Evolutionary conservation across 2,329 filamentous ascomycete genomes (phyloP).

Genomic region (Zalaria obscura): DNA sequence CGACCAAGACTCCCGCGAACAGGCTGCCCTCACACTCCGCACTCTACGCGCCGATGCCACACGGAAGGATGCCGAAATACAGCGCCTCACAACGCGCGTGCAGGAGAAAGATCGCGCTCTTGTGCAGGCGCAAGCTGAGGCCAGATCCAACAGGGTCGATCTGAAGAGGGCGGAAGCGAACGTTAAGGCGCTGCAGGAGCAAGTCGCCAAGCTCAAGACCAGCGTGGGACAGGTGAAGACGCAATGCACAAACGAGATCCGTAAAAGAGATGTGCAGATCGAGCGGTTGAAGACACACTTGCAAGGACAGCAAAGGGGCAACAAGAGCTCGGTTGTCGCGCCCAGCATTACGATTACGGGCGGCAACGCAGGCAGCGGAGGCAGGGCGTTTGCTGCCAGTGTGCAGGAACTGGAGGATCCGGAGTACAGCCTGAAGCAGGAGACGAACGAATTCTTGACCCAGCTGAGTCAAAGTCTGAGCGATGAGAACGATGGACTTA

Average conservation of each 20-base stretch:
- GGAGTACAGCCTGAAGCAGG: conserved; percentile 59
- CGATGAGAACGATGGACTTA: conserved; percentile 79
- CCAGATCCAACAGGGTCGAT: conserved; percentile 68
- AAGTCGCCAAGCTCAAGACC: conserved; percentile 64
- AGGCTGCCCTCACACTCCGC: conserved; percentile 63
- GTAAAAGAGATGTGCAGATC: conserved; percentile 80
- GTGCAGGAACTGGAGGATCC: conserved; percentile 36
- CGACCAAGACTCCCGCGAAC: conserved; percentile 79
- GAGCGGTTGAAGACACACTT: conserved; percentile 81
- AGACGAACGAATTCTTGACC: conserved; percentile 85
- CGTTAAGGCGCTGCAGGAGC: conserved; percentile 64
- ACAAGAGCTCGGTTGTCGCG: conserved; percentile 25
- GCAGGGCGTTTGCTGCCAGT: conserved; percentile 31
- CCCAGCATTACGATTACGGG: conserved; percentile 33
- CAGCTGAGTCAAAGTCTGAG: conserved; percentile 69
- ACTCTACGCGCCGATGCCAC: conserved; percentile 60
- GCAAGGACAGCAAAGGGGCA: conserved; percentile 43
- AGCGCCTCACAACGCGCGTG: conserved; percentile 25
- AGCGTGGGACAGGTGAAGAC: conserved; percentile 71
- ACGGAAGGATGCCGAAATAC: conserved; percentile 52
- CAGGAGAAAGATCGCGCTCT: conserved; percentile 52
- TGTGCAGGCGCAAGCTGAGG: conserved; percentile 59
- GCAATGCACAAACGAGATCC: conserved; percentile 79
- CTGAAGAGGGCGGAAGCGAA: conserved; percentile 63
- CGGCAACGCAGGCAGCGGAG: conserved; percentile 34